Evolutionary conservation across 805 yeast species (phyloP).

Genomic region (Metschnikowia borealis): DNA sequence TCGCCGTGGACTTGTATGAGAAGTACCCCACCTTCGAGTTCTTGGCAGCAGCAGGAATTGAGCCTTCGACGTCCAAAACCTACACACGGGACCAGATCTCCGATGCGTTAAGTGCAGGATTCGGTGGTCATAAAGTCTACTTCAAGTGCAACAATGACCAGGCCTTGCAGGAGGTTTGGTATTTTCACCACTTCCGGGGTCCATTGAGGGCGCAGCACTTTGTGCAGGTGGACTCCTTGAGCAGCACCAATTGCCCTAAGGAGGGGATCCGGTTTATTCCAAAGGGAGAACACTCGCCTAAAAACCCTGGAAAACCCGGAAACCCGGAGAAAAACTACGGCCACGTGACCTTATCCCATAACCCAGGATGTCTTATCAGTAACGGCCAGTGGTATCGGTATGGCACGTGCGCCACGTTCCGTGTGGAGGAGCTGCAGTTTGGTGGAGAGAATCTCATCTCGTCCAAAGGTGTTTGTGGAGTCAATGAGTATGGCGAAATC

Average conservation of each 20-base stretch:
- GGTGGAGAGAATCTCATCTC: slow-evolving; percentile 73
- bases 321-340: slow-evolving; percentile 19
- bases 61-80: slow-evolving; percentile 30
- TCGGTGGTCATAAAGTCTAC: slow-evolving; percentile 29
- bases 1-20: slow-evolving; percentile 30
- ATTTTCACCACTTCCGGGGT: slow-evolving; percentile 24
- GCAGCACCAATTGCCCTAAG: slow-evolving; percentile 61
- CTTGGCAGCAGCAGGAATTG: slow-evolving; percentile 32
- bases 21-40: slow-evolving; percentile 35
- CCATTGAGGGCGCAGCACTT: slow-evolving; percentile 27
- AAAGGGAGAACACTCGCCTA: slow-evolving; percentile 39
- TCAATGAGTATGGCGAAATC: slow-evolving; percentile 12
- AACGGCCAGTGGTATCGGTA: slow-evolving; percentile 79
- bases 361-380: slow-evolving; percentile 74
- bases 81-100: slow-evolving; percentile 31
- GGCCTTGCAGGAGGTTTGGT: slow-evolving; percentile 25
- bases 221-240: slow-evolving; percentile 55
- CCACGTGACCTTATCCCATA: slow-evolving; percentile 44
- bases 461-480: slow-evolving; percentile 70
- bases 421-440: slow-evolving; percentile 50
- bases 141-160: slow-evolving; percentile 28
- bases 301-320: slow-evolving; percentile 2
- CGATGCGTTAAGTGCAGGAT: slow-evolving; percentile 29
- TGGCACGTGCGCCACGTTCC: slow-evolving; percentile 84
- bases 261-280: slow-evolving; percentile 71